phyloP scores from a whole-genome alignment of 2,329 filamentous ascomycete species.

The Incumbomyces lentus region DNA sequence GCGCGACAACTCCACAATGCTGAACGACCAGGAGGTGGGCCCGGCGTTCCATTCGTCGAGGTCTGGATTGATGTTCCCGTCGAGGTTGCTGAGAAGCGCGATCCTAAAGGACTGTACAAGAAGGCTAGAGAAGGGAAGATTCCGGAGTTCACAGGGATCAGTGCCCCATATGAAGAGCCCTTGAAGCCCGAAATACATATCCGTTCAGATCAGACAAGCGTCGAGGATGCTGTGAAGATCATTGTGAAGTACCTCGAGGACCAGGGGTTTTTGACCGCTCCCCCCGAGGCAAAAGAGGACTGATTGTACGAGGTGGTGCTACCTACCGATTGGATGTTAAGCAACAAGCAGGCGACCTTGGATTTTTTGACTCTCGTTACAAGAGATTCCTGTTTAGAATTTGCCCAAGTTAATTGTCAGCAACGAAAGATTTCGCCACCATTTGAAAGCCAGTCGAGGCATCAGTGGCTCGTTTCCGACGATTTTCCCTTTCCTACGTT shows the following conservation, averaged over 20 bases:
- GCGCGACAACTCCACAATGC: constrained; percentile 70
- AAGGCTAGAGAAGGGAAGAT: constrained; percentile 89
- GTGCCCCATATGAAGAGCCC: constrained; percentile 88
- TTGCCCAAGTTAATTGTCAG: too few species aligned
- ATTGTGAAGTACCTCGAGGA: constrained; percentile 70
- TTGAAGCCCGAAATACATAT: constrained; percentile 78
- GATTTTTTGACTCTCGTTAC: too few species aligned
- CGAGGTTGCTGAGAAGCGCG: constrained; percentile 84
- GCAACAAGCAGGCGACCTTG: too few species aligned
- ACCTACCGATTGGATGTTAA: too few species aligned
- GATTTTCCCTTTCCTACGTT: background rate
- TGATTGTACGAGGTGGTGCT: background rate
- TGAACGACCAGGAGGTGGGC: constrained; percentile 46
- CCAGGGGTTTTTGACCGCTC: constrained; percentile 48
- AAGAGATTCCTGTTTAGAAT: too few species aligned
- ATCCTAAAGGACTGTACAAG: constrained; percentile 97
- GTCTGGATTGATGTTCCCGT: constrained; percentile 87
- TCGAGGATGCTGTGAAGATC: constrained; percentile 78
- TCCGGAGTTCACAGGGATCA: constrained; percentile 94
- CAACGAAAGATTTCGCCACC: too few species aligned
- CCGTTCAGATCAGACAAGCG: constrained; percentile 66
- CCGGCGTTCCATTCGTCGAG: constrained; percentile 76
- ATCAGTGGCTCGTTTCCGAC: too few species aligned
- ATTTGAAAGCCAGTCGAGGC: too few species aligned
- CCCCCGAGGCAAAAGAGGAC: constrained; percentile 14